Evolutionary conservation across 208 protist species (phyloP).

Genomic region (Angomonas desouzai): DNA sequence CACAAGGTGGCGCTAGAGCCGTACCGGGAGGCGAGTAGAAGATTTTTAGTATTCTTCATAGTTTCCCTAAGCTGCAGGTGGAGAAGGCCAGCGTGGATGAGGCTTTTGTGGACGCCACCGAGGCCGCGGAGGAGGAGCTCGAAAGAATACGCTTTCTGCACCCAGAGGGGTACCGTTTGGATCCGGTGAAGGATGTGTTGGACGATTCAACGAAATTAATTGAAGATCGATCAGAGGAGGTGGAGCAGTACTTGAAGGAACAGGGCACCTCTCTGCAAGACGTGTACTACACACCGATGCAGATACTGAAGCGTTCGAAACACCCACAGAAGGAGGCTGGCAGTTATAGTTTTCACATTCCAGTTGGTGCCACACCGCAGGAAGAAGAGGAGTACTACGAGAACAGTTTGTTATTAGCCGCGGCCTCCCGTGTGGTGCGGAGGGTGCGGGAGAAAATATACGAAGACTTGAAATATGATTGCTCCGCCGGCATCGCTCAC

Average conservation of each 20-base stretch:
- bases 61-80: conserved; percentile 43
- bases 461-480: conserved; percentile 75
- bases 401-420: conserved; percentile 47
- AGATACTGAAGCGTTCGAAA: conserved; percentile 29
- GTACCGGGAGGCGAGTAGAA: conserved; percentile 73
- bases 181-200: conserved; percentile 43
- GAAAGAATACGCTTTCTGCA: conserved; percentile 20
- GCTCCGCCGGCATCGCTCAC: conserved; percentile 81
- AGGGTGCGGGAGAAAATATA: conserved; percentile 50
- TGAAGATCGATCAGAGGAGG: conserved; percentile 38
- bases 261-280: conserved; percentile 43
- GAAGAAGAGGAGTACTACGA: conserved; percentile 19
- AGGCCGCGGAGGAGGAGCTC: conserved; percentile 47
- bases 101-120: conserved; percentile 84
- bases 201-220: conserved; percentile 51
- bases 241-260: conserved; percentile 38
- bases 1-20: conserved; percentile 85
- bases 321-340: conserved; percentile 17
- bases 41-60: conserved; percentile 65
- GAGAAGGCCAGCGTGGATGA: conserved; percentile 85
- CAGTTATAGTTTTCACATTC: conserved; percentile 26
- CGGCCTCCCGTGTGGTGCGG: conserved; percentile 61
- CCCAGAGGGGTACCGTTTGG: conserved; percentile 7
- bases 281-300: conserved; percentile 55
- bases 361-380: background rate